A percentile compares a stretch with the other conserved stretches of the same genome.
Evolutionary conservation across 306 rosid genomes (phyloP).

Genomic region (Clitoria ternatea): DNA sequence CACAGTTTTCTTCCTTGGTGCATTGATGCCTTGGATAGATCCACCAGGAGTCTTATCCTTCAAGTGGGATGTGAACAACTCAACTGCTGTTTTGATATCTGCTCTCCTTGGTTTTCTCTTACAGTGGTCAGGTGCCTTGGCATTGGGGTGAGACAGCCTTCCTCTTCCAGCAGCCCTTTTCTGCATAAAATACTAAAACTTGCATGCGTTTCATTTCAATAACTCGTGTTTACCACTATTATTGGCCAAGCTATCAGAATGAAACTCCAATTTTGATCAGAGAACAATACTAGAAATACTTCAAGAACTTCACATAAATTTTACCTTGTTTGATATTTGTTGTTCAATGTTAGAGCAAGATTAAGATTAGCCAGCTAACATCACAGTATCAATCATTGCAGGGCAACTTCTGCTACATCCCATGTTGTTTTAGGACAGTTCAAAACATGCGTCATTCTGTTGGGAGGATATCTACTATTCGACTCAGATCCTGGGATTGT

Average conservation of each 20-base stretch:
- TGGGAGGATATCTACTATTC: conserved; percentile 42
- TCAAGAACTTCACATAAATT: too few species aligned
- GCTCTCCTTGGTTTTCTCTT: conserved; percentile 91
- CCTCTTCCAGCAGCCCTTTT: not conserved
- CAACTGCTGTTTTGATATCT: conserved; percentile 58
- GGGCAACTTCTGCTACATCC: conserved; percentile 93
- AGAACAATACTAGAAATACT: too few species aligned
- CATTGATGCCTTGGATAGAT: conserved; percentile 96
- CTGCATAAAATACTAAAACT: too few species aligned
- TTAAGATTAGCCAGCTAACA: conserved; percentile 18
- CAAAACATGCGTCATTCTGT: conserved; percentile 76
- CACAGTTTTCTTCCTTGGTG: conserved; percentile 73
- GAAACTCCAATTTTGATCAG: too few species aligned
- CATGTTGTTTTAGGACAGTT: conserved; percentile 97
- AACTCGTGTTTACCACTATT: too few species aligned
- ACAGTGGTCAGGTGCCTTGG: conserved; percentile 98
- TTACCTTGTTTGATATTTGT: not conserved
- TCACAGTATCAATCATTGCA: conserved; percentile 31
- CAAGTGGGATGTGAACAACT: conserved; percentile 63
- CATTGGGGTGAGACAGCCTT: conserved; percentile 72
- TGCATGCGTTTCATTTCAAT: too few species aligned
- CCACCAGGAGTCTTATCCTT: conserved; percentile 89
- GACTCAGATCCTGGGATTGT: conserved; percentile 45
- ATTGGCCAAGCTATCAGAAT: too few species aligned
- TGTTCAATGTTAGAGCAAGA: not conserved